phyloP scores from a whole-genome alignment of 192 early-diverging fungal species.

The Backusella macrospora region DNA sequence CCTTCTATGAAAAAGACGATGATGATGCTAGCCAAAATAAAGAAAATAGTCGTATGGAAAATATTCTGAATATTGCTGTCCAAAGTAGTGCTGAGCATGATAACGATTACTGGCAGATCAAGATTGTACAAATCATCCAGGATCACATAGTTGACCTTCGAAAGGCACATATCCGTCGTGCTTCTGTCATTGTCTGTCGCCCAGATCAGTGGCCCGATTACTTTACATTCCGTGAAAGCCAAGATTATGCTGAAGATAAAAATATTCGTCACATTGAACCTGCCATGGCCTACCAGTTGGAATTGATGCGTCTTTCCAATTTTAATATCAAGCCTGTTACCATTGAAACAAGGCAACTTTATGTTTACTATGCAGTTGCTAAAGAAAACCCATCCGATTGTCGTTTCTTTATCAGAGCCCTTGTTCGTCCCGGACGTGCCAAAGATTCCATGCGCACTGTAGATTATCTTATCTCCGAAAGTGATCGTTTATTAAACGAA shows the following conservation, averaged over 20 bases:
- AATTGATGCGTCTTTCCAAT: conserved; percentile 87
- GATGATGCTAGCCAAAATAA: conserved; percentile 13
- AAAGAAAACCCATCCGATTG: conserved; percentile 94
- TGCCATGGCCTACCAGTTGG: conserved; percentile 95
- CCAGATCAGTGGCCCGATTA: conserved; percentile 84
- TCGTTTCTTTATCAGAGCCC: conserved; percentile 95
- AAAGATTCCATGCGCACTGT: conserved; percentile 79
- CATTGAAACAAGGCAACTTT: conserved; percentile 90
- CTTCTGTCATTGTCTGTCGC: conserved; percentile 88
- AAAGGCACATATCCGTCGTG: conserved; percentile 76
- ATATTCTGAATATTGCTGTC: conserved; percentile 86
- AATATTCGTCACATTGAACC: conserved; percentile 98
- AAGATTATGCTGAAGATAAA: conserved; percentile 83
- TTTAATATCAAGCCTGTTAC: conserved; percentile 96
- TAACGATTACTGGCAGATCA: conserved; percentile 71
- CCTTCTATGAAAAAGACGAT: conserved; percentile 51
- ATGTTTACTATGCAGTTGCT: conserved; percentile 92
- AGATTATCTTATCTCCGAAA: conserved; percentile 95
- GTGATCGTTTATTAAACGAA: conserved; percentile 87
- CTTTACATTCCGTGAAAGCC: conserved; percentile 92
- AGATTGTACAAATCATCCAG: conserved; percentile 66
- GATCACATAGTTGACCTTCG: conserved; percentile 61
- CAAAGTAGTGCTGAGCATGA: conserved; percentile 67
- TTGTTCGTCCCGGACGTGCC: conserved; percentile 90
- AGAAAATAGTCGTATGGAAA: conserved; percentile 51